Percentiles rank a stretch among this genome's conserved stretches.
Conservation (phyloP, 73 alveolate species). For the Tetrahymena borealis region DNA sequence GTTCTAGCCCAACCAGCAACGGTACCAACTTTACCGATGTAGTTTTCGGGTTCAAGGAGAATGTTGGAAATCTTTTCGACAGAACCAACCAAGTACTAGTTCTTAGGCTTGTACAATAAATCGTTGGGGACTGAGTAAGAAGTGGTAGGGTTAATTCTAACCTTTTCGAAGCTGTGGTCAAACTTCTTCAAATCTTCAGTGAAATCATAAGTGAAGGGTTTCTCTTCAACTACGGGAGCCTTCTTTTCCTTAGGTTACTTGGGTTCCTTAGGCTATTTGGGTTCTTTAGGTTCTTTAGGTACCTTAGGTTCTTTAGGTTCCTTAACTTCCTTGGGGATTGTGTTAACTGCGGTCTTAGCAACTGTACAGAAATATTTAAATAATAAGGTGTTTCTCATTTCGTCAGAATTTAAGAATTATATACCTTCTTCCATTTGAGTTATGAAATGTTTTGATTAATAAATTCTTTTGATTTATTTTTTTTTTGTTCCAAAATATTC, state of each 20-base stretch:
- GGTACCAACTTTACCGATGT: slow-evolving; percentile 62
- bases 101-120: not conserved
- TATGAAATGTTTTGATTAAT: not conserved
- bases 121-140: slow-evolving; percentile 16
- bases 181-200: not conserved
- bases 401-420: slow-evolving; percentile 35
- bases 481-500: not conserved
- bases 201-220: slow-evolving; percentile 1
- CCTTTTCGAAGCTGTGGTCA: slow-evolving; percentile 5
- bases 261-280: not conserved
- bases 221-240: slow-evolving; percentile 14
- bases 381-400: not conserved
- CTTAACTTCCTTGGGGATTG: not conserved
- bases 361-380: not conserved
- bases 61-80: slow-evolving; percentile 10
- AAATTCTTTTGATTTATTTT: not conserved
- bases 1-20: slow-evolving; percentile 98
- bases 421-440: not conserved
- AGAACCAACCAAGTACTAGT: slow-evolving; percentile 26
- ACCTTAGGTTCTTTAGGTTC: not conserved
- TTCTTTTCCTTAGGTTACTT: not conserved
- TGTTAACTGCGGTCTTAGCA: slow-evolving; percentile 9
- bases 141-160: slow-evolving; percentile 17
- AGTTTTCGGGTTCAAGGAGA: slow-evolving; percentile 10
- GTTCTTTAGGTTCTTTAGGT: not conserved